These are phyloP conservation scores for Syzygium malaccense DNA, from an alignment of 441 rosid genomes.

Conservation along the genomic window DNA sequence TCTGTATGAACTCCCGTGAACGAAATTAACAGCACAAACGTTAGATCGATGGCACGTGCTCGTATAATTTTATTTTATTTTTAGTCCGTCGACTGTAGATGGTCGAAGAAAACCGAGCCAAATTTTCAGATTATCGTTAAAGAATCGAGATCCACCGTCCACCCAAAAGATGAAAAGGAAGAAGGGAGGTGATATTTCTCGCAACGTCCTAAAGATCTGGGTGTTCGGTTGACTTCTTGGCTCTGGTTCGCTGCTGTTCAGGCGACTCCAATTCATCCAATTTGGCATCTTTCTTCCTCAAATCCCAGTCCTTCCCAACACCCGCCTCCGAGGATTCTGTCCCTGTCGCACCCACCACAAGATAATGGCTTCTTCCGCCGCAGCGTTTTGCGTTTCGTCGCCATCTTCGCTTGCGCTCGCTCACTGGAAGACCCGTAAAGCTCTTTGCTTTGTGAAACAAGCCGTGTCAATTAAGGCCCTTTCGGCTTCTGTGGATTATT, in stretches of 20 bases:
- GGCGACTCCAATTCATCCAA: background rate
- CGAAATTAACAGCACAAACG: background rate
- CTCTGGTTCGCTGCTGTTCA: background rate
- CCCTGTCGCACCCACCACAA: background rate
- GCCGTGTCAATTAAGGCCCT: background rate
- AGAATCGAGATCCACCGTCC: background rate
- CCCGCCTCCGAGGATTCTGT: background rate
- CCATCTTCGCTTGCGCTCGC: background rate
- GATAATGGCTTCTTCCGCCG: background rate
- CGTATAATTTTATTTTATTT: background rate
- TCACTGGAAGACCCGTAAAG: background rate
- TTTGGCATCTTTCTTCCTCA: background rate
- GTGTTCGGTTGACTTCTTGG: background rate
- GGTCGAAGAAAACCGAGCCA: background rate
- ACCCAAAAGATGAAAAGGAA: background rate
- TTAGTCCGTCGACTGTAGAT: background rate
- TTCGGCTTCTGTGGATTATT: background rate
- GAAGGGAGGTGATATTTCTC: background rate
- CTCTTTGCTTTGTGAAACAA: background rate
- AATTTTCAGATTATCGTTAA: background rate
- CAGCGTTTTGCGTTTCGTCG: background rate
- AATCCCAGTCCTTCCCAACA: background rate
- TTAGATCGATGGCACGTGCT: background rate
- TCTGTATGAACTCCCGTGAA: background rate
- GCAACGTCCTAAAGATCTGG: background rate